Base-by-base conservation (phyloP, 106 monocot species). In the Triglochin maritima region DNA sequence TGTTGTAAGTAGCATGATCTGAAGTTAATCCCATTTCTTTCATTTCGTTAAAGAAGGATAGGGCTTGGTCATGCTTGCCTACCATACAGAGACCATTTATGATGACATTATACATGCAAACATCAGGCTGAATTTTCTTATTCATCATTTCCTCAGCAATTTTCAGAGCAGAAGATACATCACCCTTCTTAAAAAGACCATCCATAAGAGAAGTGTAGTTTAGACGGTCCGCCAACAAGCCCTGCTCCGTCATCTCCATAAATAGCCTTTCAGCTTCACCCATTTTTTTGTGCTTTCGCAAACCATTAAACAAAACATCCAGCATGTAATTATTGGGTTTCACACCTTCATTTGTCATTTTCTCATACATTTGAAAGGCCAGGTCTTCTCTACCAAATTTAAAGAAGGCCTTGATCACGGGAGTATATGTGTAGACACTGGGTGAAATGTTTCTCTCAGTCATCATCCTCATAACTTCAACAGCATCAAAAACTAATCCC, bases 171-270 rank as follows among this genome's bases (percentile, higher is more conserved):
- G 79, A 69, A 29, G 85, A 79, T 14, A 76, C 69, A 13, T 92
- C 77, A 2, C 98, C 86, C 15, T 49, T 74, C 77, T 89, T 92
- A 42, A 88, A 81, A 61, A 82, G 79, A 6, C 92, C 88, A 77
- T 98, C 98, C 69, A 98, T 92, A 41, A 92, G 50, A 75, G 98
- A 88, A 59, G 98, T 89, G 64, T 79, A 89, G 61, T 98, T 98
- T 56, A 98, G 82, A 70, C 48, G 17, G 74, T 98, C 98, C 13
- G 76, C 58, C 45, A 52, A 41, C 11, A 89, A 50, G 17, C 89
- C 92, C 69, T 76, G 69, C 2, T 73, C 56, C 64, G 44, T 65
- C 79, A 81, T 79, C 16, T 84, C 77, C 57, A 73, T 59, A 44
- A 98, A 82, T 64, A 86, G 49, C 3, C 57, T 54, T 47, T 81